Conservation (phyloP, 164 flowering plant genomes). For the Echeveria elegans region DNA sequence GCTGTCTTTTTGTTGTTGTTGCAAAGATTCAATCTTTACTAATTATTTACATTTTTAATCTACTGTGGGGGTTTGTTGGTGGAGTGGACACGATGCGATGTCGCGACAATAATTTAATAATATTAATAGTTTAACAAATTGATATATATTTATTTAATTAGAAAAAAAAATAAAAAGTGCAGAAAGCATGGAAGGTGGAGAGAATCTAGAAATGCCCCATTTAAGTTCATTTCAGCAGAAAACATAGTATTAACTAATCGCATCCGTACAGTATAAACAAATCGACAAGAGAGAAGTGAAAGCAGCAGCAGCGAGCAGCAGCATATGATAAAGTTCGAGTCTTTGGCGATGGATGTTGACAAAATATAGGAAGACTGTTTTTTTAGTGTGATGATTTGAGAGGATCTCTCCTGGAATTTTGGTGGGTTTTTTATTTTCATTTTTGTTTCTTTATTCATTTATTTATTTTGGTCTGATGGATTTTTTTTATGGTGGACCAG, state of each 20-base stretch:
- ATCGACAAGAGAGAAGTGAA: constrained; percentile 24
- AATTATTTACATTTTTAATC: too few relatives aligned
- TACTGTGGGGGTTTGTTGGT: neutral
- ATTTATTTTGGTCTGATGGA: neutral
- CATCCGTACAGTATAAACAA: neutral
- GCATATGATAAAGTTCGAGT: constrained; percentile 54
- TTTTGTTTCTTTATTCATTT: too few relatives aligned
- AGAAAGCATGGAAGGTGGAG: too few relatives aligned
- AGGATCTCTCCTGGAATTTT: neutral
- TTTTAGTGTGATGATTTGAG: constrained; percentile 85
- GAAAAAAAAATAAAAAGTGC: too few relatives aligned
- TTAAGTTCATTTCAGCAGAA: too few relatives aligned
- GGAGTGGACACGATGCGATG: too few relatives aligned
- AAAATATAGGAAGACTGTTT: constrained; percentile 62
- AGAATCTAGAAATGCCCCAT: too few relatives aligned
- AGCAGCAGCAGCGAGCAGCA: constrained; percentile 25
- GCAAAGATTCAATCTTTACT: neutral
- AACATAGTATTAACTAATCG: constrained; percentile 11
- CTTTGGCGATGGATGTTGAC: constrained; percentile 71
- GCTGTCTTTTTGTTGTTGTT: neutral
- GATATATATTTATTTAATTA: constrained; percentile 27
- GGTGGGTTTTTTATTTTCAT: neutral
- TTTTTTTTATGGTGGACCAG: constrained; percentile 38
- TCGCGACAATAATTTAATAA: too few relatives aligned
- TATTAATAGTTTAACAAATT: too few relatives aligned